Conservation (phyloP, 2,329 filamentous ascomycete genomes). For the Fusarium verticillioides region DNA sequence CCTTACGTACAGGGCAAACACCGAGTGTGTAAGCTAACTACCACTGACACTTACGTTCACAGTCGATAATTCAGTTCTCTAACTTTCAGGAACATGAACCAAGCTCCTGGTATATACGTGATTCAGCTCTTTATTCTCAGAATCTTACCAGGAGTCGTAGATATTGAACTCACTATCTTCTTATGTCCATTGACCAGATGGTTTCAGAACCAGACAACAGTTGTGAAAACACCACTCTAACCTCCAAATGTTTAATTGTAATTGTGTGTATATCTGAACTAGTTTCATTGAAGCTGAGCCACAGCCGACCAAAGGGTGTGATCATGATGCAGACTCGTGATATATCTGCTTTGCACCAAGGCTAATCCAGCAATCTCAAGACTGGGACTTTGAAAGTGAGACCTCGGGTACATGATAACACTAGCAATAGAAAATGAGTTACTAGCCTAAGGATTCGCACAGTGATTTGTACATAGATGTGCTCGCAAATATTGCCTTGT, state of each 20-base stretch:
- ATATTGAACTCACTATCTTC: background rate
- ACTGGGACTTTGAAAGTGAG: background rate
- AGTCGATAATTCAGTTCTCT: background rate
- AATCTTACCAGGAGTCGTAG: background rate
- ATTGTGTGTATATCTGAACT: background rate
- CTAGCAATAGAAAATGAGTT: background rate
- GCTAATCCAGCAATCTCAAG: background rate
- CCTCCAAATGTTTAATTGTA: background rate
- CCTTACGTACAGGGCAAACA: background rate
- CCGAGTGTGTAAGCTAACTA: background rate
- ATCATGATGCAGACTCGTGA: background rate
- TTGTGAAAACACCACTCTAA: background rate
- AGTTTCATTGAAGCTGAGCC: background rate
- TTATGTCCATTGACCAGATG: background rate
- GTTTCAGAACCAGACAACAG: background rate
- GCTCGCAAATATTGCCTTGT: background rate
- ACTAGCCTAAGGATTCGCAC: background rate
- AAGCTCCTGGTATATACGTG: background rate
- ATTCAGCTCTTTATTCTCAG: background rate
- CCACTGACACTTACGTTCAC: background rate
- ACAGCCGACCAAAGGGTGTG: background rate
- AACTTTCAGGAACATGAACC: background rate
- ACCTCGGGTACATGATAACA: background rate
- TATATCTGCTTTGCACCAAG: background rate
- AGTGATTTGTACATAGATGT: background rate